These are phyloP conservation scores for Noccaea caerulescens DNA, from an alignment of 345 rosid species.

Conservation along the genomic window DNA sequence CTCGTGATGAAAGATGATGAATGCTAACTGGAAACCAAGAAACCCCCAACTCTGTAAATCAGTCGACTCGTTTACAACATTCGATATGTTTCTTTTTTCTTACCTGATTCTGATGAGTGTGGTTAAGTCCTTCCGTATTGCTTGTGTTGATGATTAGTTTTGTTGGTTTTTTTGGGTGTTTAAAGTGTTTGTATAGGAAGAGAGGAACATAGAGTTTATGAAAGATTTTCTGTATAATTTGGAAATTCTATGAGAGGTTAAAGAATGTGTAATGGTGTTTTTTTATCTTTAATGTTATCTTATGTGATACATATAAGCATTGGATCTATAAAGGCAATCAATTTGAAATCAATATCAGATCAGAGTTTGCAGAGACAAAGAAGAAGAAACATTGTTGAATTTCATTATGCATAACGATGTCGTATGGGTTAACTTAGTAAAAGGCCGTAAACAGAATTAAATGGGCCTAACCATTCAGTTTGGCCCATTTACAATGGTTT, in stretches of 20 bases:
- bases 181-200: conserved; percentile 41
- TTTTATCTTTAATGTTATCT: conserved; percentile 13
- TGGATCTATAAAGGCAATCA: not conserved
- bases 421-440: not conserved
- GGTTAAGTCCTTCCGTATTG: conserved; percentile 32
- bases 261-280: not conserved
- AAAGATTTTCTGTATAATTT: conserved; percentile 31
- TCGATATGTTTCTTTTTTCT: conserved; percentile 10
- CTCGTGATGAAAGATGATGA: conserved; percentile 50
- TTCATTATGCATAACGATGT: not conserved
- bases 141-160: conserved; percentile 32
- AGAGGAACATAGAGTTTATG: conserved; percentile 32
- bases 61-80: conserved; percentile 33
- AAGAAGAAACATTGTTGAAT: not conserved
- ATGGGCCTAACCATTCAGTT: not conserved
- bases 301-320: not conserved
- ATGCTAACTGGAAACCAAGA: conserved; percentile 37
- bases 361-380: not conserved
- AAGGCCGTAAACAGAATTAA: not conserved
- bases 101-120: conserved; percentile 30
- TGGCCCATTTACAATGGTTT: not conserved
- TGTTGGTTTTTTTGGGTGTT: conserved; percentile 23
- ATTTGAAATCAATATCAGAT: not conserved
- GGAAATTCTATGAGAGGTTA: conserved; percentile 23
- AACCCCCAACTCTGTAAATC: conserved; percentile 42